Evolutionary conservation across 768 basidiomycete species (phyloP), one percentile per base, ranked within the genome.

Genomic region (Pleurotus pulmonarius): DNA sequence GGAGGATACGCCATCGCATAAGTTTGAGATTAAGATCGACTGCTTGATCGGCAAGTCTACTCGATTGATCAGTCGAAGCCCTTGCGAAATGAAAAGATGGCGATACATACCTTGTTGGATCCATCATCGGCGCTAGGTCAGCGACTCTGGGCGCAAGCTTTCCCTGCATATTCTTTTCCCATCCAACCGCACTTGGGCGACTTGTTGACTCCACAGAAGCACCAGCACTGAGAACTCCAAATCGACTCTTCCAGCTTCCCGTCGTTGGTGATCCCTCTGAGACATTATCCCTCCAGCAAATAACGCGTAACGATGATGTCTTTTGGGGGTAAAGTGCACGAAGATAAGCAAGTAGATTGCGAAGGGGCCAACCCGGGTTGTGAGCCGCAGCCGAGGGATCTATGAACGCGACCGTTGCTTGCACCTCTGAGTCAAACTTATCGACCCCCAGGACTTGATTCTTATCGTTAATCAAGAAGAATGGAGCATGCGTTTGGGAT

Each of bases 1-100:
- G 97, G 16, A 98, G 75, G 61, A 98, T 94, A 16, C 96, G 83
- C 96, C 96, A 98, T 16, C 93, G 83, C 96, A 99, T 98, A 41
- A 99, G 80, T 67, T 98, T 98, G 47, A 98, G 76, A 67, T 98
- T 99, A 40, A 99, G 76, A 71, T 98, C 94, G n/a, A 98, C 94
- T 0, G 97, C 97, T 70, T 99, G 96, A 60, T 92, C 86, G 0
- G 96, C 95, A 4, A 98, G 81, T 62, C 94, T 94, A 60, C 18
- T 34, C 29, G 9, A 46, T 20, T 53, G 40, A 46, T 46, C 25
- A 49, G 4, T n/a, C 20, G 11, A 2, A n/a, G 7, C 24, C 39
- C 7, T 34, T 4, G 9, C 3, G n/a, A 13, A n/a, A 15, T 16
- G 49, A 20, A 34, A 34, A 43, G 16, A 24, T 37, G n/a, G 25